These are phyloP conservation scores for Amanita polypyramis DNA, from an alignment of 768 basidiomycete genomes.

Conservation along the genomic window DNA sequence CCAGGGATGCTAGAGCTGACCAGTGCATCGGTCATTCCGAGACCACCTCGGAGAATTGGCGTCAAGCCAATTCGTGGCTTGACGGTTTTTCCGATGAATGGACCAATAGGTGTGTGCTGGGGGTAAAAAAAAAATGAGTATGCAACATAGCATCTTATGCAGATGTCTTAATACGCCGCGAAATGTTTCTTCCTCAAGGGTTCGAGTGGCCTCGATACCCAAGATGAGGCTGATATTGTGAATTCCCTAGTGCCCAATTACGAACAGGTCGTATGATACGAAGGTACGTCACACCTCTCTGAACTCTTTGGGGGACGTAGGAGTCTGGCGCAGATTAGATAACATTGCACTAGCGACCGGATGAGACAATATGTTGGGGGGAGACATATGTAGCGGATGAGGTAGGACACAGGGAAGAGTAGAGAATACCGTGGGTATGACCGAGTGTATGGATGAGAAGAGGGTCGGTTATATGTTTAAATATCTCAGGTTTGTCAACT, in stretches of 20 bases:
- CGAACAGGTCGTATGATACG: no score
- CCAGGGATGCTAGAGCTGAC: constrained; percentile 16
- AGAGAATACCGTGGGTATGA: no score
- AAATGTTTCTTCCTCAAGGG: constrained; percentile 52
- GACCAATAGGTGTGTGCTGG: constrained; percentile 69
- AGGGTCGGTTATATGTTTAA: no score
- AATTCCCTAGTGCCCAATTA: constrained; percentile 43
- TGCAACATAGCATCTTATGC: background rate
- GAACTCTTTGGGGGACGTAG: constrained; percentile 64
- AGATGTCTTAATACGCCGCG: constrained; percentile 40
- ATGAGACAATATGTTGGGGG: constrained; percentile 42
- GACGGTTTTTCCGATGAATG: constrained; percentile 69
- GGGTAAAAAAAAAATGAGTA: background rate
- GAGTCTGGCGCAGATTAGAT: constrained; percentile 53
- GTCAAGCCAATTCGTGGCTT: constrained; percentile 76
- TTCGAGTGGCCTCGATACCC: constrained; percentile 74
- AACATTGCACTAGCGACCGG: constrained; percentile 67
- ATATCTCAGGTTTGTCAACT: no score
- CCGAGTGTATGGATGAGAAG: no score
- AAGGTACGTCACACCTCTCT: constrained; percentile 41
- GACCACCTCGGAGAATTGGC: constrained; percentile 86
- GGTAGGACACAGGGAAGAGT: no score
- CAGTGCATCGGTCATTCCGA: constrained; percentile 88
- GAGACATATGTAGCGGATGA: no score
- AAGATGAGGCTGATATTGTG: constrained; percentile 66